phyloP scores from a whole-genome alignment of 768 basidiomycete species.

The Trametes cingulata region DNA sequence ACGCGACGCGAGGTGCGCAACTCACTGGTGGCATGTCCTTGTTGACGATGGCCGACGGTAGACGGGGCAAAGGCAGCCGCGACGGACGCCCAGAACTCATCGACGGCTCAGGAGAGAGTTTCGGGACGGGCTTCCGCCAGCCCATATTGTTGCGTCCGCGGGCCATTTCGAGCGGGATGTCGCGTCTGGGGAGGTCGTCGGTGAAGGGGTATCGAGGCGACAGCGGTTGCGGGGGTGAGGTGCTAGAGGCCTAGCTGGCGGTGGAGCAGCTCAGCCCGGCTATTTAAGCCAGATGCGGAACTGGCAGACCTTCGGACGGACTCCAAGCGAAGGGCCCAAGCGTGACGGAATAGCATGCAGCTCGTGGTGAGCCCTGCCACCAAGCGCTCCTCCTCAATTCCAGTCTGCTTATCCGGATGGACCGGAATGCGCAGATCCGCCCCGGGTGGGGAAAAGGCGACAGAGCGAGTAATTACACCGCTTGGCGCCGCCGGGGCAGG shows the following conservation, averaged over 20 bases:
- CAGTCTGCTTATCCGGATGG: conserved; percentile 6
- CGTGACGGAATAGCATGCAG: conserved; percentile 7
- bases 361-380: not conserved
- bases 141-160: conserved; percentile 43
- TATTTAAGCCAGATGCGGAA: conserved; percentile 16
- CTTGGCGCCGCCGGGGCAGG: not conserved
- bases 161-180: not conserved
- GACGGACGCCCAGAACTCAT: conserved; percentile 29
- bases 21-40: conserved; percentile 32
- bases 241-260: conserved; percentile 11
- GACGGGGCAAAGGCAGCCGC: conserved; percentile 7
- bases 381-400: not conserved
- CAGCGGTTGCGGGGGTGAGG: not conserved
- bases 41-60: conserved; percentile 24
- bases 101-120: conserved; percentile 66
- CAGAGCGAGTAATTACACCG: conserved; percentile 1
- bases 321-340: conserved; percentile 8
- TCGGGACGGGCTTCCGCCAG: conserved; percentile 71
- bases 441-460: not conserved
- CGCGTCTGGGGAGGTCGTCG: not conserved
- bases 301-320: conserved; percentile 2
- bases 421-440: conserved; percentile 6
- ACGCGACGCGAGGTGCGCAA: conserved; percentile 1
- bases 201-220: not conserved
- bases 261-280: conserved; percentile 12